Percentiles rank a stretch among this genome's conserved stretches.
These are phyloP conservation scores for Trichoderma afroharzianum DNA, from an alignment of 2,329 filamentous ascomycete genomes.

Conservation along the genomic window DNA sequence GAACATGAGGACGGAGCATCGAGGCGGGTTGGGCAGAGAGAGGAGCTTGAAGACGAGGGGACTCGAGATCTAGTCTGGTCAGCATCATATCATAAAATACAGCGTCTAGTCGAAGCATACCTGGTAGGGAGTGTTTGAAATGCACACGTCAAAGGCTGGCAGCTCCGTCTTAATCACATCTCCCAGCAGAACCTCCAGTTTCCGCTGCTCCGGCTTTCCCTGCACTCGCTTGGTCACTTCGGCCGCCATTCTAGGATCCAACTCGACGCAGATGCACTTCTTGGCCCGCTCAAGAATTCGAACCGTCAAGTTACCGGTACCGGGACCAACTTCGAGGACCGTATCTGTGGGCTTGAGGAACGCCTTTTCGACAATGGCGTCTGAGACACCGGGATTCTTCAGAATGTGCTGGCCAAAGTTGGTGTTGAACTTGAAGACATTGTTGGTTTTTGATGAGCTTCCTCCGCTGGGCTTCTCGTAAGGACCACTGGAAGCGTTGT, in stretches of 20 bases:
- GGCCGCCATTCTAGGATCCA: constrained; percentile 94
- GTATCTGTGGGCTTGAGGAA: constrained; percentile 85
- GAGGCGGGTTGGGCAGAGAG: constrained; percentile 73
- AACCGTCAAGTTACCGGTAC: constrained; percentile 84
- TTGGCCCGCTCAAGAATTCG: constrained; percentile 85
- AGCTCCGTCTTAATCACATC: constrained; percentile 83
- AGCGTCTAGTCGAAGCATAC: constrained; percentile 32
- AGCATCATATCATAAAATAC: too few relatives aligned
- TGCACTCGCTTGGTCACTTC: constrained; percentile 93
- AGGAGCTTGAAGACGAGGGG: constrained; percentile 90
- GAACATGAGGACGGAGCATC: constrained; percentile 89
- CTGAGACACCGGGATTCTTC: constrained; percentile 83
- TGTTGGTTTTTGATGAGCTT: constrained; percentile 54
- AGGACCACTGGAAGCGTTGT: constrained; percentile 40
- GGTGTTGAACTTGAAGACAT: constrained; percentile 97
- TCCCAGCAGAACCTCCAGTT: constrained; percentile 82
- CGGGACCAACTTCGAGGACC: constrained; percentile 89
- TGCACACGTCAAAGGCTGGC: constrained; percentile 75
- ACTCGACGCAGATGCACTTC: constrained; percentile 77
- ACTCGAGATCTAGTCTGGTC: constrained; percentile 66
- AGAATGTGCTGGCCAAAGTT: constrained; percentile 84
- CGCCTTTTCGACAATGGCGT: constrained; percentile 69
- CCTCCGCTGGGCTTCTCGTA: constrained; percentile 39
- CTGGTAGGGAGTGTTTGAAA: constrained; percentile 64
- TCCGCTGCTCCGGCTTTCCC: constrained; percentile 77